phyloP scores from a whole-genome alignment of 192 early-diverging fungal genomes.

The Radiomyces spectabilis region DNA sequence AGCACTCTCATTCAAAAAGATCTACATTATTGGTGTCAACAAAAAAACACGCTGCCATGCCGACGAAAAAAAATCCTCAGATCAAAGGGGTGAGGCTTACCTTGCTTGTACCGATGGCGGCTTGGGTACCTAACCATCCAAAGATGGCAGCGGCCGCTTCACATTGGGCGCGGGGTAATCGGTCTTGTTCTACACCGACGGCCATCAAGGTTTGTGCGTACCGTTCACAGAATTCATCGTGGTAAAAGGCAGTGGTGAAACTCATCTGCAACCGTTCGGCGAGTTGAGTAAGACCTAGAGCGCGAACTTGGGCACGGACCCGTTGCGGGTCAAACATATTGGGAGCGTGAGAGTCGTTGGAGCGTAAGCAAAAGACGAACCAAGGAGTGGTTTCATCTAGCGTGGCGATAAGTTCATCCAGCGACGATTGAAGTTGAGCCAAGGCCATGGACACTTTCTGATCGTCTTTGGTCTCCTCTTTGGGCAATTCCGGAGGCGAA shows the following conservation, averaged over 20 bases:
- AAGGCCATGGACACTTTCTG: constrained; percentile 25
- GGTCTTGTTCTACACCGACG: constrained; percentile 25
- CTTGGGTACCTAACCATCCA: constrained; percentile 51
- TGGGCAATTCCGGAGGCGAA: constrained; percentile 2
- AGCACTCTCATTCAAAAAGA: constrained; percentile 65
- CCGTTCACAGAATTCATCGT: constrained; percentile 73
- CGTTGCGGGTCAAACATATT: constrained; percentile 60
- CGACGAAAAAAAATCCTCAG: too few species aligned
- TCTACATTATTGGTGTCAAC: too few species aligned
- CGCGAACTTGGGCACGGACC: constrained; percentile 65
- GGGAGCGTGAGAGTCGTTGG: constrained; percentile 57
- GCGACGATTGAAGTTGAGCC: constrained; percentile 60
- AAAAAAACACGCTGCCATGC: too few species aligned
- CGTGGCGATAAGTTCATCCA: constrained; percentile 59
- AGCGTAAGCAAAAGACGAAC: constrained; percentile 70
- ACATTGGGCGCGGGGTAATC: constrained; percentile 27
- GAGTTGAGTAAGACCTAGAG: constrained; percentile 62
- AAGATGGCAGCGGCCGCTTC: constrained; percentile 43
- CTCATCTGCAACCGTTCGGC: constrained; percentile 54
- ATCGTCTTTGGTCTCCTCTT: constrained; percentile 6
- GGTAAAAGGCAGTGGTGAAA: constrained; percentile 67
- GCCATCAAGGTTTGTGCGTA: constrained; percentile 51
- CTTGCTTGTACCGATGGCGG: constrained; percentile 49
- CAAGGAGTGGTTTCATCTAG: constrained; percentile 75
- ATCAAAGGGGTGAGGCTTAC: constrained; percentile 11